Percentiles rank a stretch among this genome's conserved stretches.
phyloP scores from a whole-genome alignment of 805 yeast species.

The Blastobotrys peoriensis region DNA sequence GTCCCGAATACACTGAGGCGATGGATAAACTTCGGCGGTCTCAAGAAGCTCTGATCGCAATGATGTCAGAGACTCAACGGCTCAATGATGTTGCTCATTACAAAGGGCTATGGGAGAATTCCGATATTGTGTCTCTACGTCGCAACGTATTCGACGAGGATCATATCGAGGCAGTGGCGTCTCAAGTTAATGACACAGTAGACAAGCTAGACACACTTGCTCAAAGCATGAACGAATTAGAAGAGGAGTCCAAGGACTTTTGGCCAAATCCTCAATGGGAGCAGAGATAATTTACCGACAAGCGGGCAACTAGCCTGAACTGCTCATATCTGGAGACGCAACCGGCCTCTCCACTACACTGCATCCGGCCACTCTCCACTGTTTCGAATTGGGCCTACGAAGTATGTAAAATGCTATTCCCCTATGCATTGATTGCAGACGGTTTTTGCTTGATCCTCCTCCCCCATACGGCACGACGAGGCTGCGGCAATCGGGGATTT shows the following conservation, averaged over 20 bases:
- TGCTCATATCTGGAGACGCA: too few species aligned
- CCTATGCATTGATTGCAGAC: too few species aligned
- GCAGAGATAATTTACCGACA: too few species aligned
- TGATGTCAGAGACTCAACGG: constrained; percentile 32
- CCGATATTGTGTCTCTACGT: constrained; percentile 30
- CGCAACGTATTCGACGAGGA: constrained; percentile 41
- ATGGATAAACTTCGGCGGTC: constrained; percentile 48
- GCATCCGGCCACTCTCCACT: too few species aligned
- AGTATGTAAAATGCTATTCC: too few species aligned
- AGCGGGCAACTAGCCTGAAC: too few species aligned
- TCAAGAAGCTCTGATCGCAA: constrained; percentile 45
- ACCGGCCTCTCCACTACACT: too few species aligned
- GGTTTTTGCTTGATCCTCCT: too few species aligned
- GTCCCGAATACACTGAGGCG: constrained; percentile 42
- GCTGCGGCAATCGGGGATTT: too few species aligned
- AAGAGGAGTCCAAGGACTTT: constrained; percentile 26
- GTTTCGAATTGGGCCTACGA: too few species aligned
- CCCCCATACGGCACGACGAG: too few species aligned
- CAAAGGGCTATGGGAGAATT: constrained; percentile 30
- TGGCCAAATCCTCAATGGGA: constrained; percentile 18
- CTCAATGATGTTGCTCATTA: constrained; percentile 24
- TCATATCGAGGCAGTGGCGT: constrained; percentile 46
- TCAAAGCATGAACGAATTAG: constrained; percentile 32
- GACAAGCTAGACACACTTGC: constrained; percentile 48
- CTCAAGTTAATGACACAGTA: constrained; percentile 45